Base-by-base conservation (phyloP, 1,284 basidiomycete species). In the Ganoderma sinense region DNA sequence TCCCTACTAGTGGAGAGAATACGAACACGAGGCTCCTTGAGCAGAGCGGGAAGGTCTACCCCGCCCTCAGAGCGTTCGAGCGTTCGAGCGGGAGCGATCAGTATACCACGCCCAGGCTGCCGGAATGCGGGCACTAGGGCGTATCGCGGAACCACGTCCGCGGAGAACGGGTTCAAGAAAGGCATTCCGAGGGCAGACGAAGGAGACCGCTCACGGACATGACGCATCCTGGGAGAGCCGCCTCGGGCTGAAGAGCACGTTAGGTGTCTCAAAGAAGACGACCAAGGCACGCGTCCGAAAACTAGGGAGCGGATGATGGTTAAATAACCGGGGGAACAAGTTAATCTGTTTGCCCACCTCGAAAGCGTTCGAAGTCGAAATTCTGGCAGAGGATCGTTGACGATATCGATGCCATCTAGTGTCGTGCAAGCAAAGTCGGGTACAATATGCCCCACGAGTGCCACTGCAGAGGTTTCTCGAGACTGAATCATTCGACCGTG, bases 141-240 rank as follows among this genome's bases (percentile, higher is more conserved):
- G 18, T n/a, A 59, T 59, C 33, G 31, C 55, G 26, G 29, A 18
- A 33, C 55, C 29, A 56, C 33, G 33, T 23, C 33, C 56, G 56
- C 56, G 56, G 56, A 59, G 56, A 23, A 33, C 33, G 20, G 56
- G 56, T 39, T 56, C 53, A 29, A 33, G 56, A n/a, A 51, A 51
- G 48, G 31, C 33, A 33, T 33, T 59, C 56, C 31, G 56, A 59
- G 56, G 31, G 20, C 31, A 31, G 20, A 16, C 39, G 39, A 29
- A 61, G 39, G 59, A 61, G 39, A 61, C 59, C 39, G 59, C 59
- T 43, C 39, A 61, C 36, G 39, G 36, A 41, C 39, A 40, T 61
- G 59, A 61, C 36, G 36, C 59, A 61, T 33, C 56, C 56, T 59
- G 56, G n/a, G 56, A 59, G 33, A n/a, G 33, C n/a, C 56, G 20